A percentile compares a stretch with the other conserved stretches of the same genome.
Evolutionary conservation across 2,329 filamentous ascomycete species (phyloP).

Genomic region (Geoglossum cookeanum): DNA sequence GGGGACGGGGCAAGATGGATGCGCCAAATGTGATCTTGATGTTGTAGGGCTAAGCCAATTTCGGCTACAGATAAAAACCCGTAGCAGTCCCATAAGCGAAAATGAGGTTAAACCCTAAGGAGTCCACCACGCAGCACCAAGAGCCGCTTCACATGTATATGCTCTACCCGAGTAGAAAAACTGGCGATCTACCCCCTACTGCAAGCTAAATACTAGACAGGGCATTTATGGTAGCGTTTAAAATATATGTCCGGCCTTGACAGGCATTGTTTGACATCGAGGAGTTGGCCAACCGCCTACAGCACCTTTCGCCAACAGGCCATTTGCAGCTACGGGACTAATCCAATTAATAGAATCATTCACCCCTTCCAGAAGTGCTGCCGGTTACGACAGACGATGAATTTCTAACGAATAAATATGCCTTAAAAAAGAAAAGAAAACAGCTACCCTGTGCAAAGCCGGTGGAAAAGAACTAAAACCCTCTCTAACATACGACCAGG

Average conservation of each 20-base stretch:
- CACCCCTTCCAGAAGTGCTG: too few species aligned
- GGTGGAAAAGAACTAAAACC: not conserved
- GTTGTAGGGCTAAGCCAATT: not conserved
- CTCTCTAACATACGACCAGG: not conserved
- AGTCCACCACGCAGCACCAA: not conserved
- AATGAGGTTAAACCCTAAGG: conserved; percentile 1
- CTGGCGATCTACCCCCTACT: too few species aligned
- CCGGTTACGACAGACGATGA: not conserved
- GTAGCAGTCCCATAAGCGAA: conserved; percentile 1
- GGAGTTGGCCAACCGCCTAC: not conserved
- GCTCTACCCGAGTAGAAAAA: not conserved
- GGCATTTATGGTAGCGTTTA: too few species aligned
- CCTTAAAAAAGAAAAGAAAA: not conserved
- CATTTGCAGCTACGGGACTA: not conserved
- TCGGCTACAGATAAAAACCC: not conserved
- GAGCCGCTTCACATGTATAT: not conserved
- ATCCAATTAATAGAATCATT: too few species aligned
- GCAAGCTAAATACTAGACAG: too few species aligned
- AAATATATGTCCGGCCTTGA: too few species aligned
- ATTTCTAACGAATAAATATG: not conserved
- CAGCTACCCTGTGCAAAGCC: too few species aligned
- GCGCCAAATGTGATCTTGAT: conserved; percentile 3
- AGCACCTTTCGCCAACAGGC: not conserved
- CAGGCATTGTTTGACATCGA: too few species aligned
- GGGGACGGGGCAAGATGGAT: not conserved